phyloP scores from a whole-genome alignment of 2,329 filamentous ascomycete species.

The Ustulina deusta region DNA sequence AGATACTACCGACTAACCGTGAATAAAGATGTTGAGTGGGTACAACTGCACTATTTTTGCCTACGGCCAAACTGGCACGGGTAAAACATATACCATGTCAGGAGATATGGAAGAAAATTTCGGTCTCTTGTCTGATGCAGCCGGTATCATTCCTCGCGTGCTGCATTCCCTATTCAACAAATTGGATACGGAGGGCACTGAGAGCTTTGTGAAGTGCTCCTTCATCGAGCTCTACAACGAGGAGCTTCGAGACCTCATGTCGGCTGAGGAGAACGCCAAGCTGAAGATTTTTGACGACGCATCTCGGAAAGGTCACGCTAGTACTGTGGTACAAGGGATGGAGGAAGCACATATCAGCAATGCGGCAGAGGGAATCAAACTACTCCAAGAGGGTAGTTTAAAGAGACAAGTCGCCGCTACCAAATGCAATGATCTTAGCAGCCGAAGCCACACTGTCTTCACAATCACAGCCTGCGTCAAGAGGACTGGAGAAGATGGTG shows the following conservation, averaged over 20 bases:
- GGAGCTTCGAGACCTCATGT: constrained; percentile 89
- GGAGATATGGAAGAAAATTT: constrained; percentile 92
- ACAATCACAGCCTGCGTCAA: constrained; percentile 95
- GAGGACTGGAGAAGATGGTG: constrained; percentile 81
- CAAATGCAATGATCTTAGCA: constrained; percentile 99
- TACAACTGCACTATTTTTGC: constrained; percentile 99
- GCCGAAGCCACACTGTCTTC: constrained; percentile 96
- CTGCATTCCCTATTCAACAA: constrained; percentile 88
- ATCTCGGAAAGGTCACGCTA: constrained; percentile 83
- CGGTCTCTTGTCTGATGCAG: constrained; percentile 87
- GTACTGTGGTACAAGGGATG: constrained; percentile 95
- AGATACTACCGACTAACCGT: constrained; percentile 29
- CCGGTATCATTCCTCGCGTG: constrained; percentile 94
- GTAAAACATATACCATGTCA: constrained; percentile 99
- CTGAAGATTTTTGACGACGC: constrained; percentile 96
- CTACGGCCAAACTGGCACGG: constrained; percentile 97
- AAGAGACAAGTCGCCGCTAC: constrained; percentile 98
- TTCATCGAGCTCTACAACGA: constrained; percentile 99
- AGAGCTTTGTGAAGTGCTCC: constrained; percentile 94
- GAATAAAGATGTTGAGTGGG: constrained; percentile 82
- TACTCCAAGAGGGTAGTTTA: constrained; percentile 88
- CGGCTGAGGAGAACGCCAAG: constrained; percentile 83
- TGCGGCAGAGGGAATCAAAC: constrained; percentile 85
- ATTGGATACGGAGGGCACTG: constrained; percentile 80
- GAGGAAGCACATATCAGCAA: constrained; percentile 93